Conservation (phyloP, 78 protist species). For the Speleostelium caveatum region DNA sequence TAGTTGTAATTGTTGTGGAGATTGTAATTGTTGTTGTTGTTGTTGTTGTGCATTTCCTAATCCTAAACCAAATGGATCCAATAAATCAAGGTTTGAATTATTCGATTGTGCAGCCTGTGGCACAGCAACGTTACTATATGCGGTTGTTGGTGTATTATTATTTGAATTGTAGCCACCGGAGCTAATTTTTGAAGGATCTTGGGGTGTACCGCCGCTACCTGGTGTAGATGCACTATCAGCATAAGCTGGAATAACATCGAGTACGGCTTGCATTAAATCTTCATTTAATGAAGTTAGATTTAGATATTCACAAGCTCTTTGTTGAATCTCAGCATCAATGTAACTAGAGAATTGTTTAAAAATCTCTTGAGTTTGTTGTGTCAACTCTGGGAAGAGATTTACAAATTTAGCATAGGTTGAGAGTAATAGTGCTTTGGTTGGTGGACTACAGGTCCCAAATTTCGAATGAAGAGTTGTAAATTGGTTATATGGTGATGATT, state of each 20-base stretch:
- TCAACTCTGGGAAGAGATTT: conserved; percentile 90
- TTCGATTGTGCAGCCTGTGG: neutral
- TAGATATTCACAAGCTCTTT: conserved; percentile 97
- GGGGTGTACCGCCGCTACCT: neutral
- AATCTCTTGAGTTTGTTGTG: conserved; percentile 51
- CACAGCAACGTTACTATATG: too few species aligned
- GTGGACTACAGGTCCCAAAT: conserved; percentile 12
- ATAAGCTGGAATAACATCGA: conserved; percentile 80
- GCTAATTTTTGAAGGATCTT: conserved; percentile 15
- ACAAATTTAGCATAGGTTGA: conserved; percentile 92
- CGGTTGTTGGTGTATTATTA: neutral
- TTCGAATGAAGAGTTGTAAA: conserved; percentile 82
- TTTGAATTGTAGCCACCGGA: conserved; percentile 34
- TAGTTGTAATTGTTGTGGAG: conserved; percentile 3
- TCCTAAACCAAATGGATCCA: conserved; percentile 78
- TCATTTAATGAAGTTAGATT: conserved; percentile 72
- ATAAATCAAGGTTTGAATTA: conserved; percentile 24
- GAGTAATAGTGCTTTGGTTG: conserved; percentile 90
- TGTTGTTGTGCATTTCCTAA: neutral
- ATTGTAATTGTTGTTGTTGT: neutral
- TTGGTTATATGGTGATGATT: conserved; percentile 64
- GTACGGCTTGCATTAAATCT: conserved; percentile 80
- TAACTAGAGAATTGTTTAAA: conserved; percentile 21
- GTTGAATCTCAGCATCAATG: conserved; percentile 97
- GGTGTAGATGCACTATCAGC: conserved; percentile 12